Evolutionary conservation across 495 filamentous ascomycete species (phyloP), one percentile per base, ranked within the genome.

Genomic region (Daldinia grandis): DNA sequence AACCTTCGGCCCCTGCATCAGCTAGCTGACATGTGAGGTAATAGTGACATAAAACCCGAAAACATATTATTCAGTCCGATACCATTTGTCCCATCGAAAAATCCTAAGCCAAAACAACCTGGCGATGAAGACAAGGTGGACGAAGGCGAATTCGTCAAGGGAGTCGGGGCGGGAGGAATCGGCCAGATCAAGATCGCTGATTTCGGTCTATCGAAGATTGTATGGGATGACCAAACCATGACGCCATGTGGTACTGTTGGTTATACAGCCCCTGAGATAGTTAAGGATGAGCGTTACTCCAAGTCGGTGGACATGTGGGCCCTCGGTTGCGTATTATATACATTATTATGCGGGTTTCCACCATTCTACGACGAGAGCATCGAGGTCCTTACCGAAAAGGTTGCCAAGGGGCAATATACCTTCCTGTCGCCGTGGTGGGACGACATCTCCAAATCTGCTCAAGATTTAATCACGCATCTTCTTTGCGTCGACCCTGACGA

Each of bases 231-330:
- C 62, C 92, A 97, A 76, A 99, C 95, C n/a, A 98, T 98, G 93
- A 99, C 95, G 2, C 95, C 95, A 21, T 99, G 95, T 79, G 95
- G 95, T 33, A 99, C 95, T 3, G 95, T 98, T 60, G 95, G 95
- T 31, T 99, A 99, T 78, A 98, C 95, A 15, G 95, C 95, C n/a
- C 95, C 95, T 5, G 95, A 99, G 79, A 99, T 99, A 56, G 95
- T 99, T 58, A 98, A 98, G 80, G 95, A 99, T 80, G 95, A 99
- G 78, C 89, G 95, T 38, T 99, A 99, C 75, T 98, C 95, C 6
- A 99, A 98, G 83, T 94, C 93, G 73, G 95, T 99, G 42, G 95
- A 99, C 70, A 99, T 99, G 95, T 99, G 95, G 95, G 95, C 95
- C 12, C 80, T 99, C 38, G 95, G 95, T 10, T 99, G 95, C 80